A percentile compares a stretch with the other conserved stretches of the same genome.
Conservation (phyloP, 2,329 filamentous ascomycete species). For the Lachnellula cervina region DNA sequence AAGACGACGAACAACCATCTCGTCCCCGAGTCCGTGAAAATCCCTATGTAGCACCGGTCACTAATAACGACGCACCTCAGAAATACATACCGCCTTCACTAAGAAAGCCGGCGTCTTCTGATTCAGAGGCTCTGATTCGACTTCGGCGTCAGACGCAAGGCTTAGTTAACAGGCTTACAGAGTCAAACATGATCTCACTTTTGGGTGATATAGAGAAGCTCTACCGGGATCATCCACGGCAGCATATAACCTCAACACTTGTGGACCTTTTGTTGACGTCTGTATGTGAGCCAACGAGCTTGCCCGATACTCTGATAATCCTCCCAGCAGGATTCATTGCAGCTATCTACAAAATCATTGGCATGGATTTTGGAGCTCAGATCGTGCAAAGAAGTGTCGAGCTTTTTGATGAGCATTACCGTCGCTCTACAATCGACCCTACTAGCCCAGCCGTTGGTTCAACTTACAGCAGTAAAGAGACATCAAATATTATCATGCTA, state of each 20-base stretch:
- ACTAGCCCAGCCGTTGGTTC: conserved; percentile 26
- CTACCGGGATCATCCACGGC: conserved; percentile 79
- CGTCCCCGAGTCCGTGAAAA: conserved; percentile 62
- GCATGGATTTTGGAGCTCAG: conserved; percentile 84
- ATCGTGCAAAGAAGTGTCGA: conserved; percentile 74
- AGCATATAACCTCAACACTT: conserved; percentile 77
- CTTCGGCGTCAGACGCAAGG: conserved; percentile 80
- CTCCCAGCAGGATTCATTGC: conserved; percentile 86
- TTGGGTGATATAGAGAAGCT: conserved; percentile 75
- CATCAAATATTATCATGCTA: conserved; percentile 74
- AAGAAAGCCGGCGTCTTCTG: conserved; percentile 56
- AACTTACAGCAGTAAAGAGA: conserved; percentile 48
- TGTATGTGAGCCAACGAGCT: conserved; percentile 69
- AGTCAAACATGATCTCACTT: conserved; percentile 83
- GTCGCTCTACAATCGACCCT: conserved; percentile 34
- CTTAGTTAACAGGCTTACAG: conserved; percentile 86
- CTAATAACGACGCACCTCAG: conserved; percentile 42
- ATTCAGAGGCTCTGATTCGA: conserved; percentile 61
- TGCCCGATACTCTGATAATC: conserved; percentile 87
- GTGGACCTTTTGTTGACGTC: conserved; percentile 74
- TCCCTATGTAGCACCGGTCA: conserved; percentile 74
- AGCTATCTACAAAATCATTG: conserved; percentile 80
- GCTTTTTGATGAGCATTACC: conserved; percentile 65
- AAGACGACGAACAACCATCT: conserved; percentile 33
- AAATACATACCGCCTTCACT: conserved; percentile 92